A percentile compares a stretch with the other conserved stretches of the same genome.
phyloP scores from a whole-genome alignment of 345 rosid genomes.

The Citrus sinensis region DNA sequence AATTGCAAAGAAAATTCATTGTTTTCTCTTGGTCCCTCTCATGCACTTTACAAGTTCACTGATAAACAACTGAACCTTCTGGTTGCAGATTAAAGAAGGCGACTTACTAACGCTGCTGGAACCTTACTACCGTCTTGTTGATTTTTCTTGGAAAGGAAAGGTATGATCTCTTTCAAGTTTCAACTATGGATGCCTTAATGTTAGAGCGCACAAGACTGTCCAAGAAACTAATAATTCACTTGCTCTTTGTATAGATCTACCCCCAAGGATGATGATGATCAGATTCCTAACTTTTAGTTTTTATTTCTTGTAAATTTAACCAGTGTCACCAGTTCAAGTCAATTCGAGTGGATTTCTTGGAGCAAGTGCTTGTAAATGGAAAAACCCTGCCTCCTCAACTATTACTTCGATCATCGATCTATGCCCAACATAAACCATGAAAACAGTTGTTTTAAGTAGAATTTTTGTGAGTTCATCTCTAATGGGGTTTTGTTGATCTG shows the following conservation, averaged over 20 bases:
- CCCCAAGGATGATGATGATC: not conserved
- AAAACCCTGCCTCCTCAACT: constrained; percentile 35
- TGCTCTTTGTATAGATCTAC: not conserved
- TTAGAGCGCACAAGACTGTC: not conserved
- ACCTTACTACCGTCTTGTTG: constrained; percentile 36
- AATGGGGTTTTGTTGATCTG: not conserved
- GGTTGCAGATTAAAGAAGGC: constrained; percentile 64
- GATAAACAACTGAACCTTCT: constrained; percentile 6
- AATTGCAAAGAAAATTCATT: not conserved
- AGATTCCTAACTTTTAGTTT: not conserved
- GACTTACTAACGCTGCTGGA: constrained; percentile 51
- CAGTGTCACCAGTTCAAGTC: constrained; percentile 56
- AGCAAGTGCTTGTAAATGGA: constrained; percentile 66
- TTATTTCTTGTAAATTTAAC: constrained; percentile 1
- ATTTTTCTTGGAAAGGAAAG: constrained; percentile 65
- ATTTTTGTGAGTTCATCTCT: constrained; percentile 5
- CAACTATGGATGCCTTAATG: not conserved
- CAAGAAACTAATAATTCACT: not conserved
- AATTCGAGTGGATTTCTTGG: constrained; percentile 61
- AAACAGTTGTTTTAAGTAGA: not conserved
- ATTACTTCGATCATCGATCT: constrained; percentile 38
- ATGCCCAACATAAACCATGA: constrained; percentile 70
- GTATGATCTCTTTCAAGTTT: constrained; percentile 21
- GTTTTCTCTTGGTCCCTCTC: not conserved
- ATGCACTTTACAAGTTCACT: not conserved